A percentile compares a stretch with the other conserved stretches of the same genome.
These are phyloP conservation scores for Prunella vulgaris DNA, from an alignment of 257 asterid species.

Conservation along the genomic window DNA sequence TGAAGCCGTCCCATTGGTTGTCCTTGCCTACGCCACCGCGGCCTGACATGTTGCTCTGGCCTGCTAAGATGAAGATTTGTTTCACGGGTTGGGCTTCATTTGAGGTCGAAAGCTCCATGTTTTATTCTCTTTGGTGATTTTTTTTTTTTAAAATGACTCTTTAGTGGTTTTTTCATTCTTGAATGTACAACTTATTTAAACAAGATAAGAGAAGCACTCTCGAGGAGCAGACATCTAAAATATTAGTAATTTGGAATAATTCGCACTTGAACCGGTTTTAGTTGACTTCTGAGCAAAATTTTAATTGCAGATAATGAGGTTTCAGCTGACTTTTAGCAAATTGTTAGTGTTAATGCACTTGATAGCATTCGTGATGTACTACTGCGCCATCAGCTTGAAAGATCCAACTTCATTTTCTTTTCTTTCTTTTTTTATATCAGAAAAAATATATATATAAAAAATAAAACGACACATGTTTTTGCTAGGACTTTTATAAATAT, in stretches of 20 bases:
- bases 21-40: conserved; percentile 66
- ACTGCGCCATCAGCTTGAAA: too few relatives aligned
- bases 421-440: too few relatives aligned
- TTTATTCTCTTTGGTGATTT: not conserved
- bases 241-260: too few relatives aligned
- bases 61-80: conserved; percentile 67
- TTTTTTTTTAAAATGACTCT: too few relatives aligned
- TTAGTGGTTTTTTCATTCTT: too few relatives aligned
- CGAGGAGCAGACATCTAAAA: too few relatives aligned
- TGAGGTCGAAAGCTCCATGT: conserved; percentile 27
- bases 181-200: too few relatives aligned
- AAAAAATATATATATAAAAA: too few relatives aligned
- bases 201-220: too few relatives aligned
- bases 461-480: too few relatives aligned
- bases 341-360: not conserved
- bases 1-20: conserved; percentile 61
- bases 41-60: conserved; percentile 94
- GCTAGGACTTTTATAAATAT: too few relatives aligned
- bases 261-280: not conserved
- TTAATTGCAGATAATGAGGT: not conserved
- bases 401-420: not conserved
- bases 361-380: too few relatives aligned
- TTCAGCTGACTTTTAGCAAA: not conserved
- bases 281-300: not conserved
- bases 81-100: conserved; percentile 32